Base-by-base conservation (phyloP, 345 rosid genomes). In the Brassica incana region DNA sequence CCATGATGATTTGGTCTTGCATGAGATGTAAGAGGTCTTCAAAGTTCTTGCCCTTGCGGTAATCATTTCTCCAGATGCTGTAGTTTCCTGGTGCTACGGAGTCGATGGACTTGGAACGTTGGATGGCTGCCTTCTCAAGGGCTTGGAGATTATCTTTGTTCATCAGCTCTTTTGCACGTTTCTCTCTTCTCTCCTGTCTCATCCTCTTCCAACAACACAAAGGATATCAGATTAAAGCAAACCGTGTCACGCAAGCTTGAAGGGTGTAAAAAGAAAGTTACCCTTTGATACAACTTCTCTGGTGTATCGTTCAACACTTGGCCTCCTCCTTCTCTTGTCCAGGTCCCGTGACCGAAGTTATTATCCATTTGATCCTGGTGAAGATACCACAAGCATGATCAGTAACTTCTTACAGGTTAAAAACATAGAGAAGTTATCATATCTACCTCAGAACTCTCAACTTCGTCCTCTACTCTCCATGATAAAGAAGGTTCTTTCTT, bases 1-100 rank as follows among this genome's bases (percentile, higher is more conserved):
- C 91, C 99, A 95, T 93, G 69, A 90, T 91, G 87, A 88, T 88
- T 81, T 95, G 98, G 85, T 95, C 99, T 67, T 94, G 79, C 84
- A 89, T 80, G 77, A 93, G 81, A 80, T 85, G 88, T 52, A 93
- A 84, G 9, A 94, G 84, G 40, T 89, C 88, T 87, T 93, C 93
- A 14, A 69, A 69, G 79, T 77, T 30, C 71, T 87, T 91, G 58
- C 86, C 87, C 35, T 83, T 89, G 74, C 81, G 90, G 27, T 85
- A 88, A 50, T 95, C 98, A 68, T 73, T 88, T 79, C 89, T 85
- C 99, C 99, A 95, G 78, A 91, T 84, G 82, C 81, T 89, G 85
- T 91, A 95, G 76, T 93, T 95, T 14, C 99, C 99, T 71, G 88
- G 72, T 80, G 90, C 86, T 23, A 90, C 90, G 29, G 91, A 85